Evolutionary conservation across 2,329 filamentous ascomycete genomes (phyloP), one percentile per base, ranked within the genome.

Genomic region (Fusarium transvaalense): DNA sequence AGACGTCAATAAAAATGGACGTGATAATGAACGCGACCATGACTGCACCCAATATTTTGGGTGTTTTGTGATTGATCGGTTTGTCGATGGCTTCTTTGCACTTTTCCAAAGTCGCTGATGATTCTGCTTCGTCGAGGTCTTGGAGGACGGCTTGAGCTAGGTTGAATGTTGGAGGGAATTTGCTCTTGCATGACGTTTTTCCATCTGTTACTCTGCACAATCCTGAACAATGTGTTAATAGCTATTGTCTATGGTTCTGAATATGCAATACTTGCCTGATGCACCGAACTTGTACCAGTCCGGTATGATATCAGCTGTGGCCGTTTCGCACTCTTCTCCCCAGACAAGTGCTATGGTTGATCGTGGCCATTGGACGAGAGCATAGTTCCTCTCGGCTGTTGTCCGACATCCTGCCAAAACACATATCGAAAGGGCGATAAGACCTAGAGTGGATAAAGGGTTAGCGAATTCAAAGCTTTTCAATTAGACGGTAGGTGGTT

Each of bases 301-400:
- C 0, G 68, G 68, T 15, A 71, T 68, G 2, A 60, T 39, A 10
- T 53, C 13, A 7, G 38, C 61, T 0, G 67, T 71, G 5, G 54
- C 61, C 14, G 54, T 35, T 9, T 39, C 47, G 19, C 69, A 72
- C 6, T 68, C 69, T 14, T 52, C 5, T 17, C 57, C 64, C 64
- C 61, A 72, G 23, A 68, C 25, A 4, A 72, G 64, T 1, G 37
- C 38, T 23, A 72, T 48, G 0, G 66, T 68, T 17, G 55, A 57
- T n/a, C 56, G 59, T 1, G 69, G 64, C 69, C 69, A 72, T 31
- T 71, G 68, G 38, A 72, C 19, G 14, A 72, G 53, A 31, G 56
- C 61, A 35, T 64, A 71, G 25, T 63, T 71, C 21, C 39, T 62
- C 15, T 71, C 68, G n/a, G 56, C 56, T 1, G 42, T 55, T 2